A percentile compares a stretch with the other conserved stretches of the same genome.
phyloP scores from a whole-genome alignment of 2,329 filamentous ascomycete species.

The Trichoderma oligosporum region DNA sequence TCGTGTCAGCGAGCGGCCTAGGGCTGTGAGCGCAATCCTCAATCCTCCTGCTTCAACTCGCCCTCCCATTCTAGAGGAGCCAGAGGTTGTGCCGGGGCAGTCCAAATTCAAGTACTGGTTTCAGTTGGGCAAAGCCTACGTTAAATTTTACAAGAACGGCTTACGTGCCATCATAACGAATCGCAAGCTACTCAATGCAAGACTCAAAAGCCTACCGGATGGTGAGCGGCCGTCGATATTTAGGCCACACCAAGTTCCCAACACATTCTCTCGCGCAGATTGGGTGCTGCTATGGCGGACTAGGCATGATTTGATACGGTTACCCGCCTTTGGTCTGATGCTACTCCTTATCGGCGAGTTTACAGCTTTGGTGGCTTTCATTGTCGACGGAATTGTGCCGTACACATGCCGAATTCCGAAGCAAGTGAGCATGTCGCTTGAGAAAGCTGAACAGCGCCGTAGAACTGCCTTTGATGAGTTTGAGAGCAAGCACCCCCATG shows the following conservation, averaged over 20 bases:
- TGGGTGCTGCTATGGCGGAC: conserved; percentile 68
- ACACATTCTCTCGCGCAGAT: conserved; percentile 55
- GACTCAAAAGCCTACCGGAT: conserved; percentile 42
- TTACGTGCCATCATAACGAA: conserved; percentile 72
- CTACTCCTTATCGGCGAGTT: conserved; percentile 80
- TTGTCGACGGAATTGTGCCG: conserved; percentile 68
- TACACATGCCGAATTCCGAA: conserved; percentile 77
- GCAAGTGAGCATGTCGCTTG: conserved; percentile 60
- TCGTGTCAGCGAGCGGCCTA: conserved; percentile 26
- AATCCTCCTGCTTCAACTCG: conserved; percentile 73
- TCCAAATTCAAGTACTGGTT: conserved; percentile 48
- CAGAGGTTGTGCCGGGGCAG: conserved; percentile 43
- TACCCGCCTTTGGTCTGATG: conserved; percentile 74
- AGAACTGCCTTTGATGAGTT: conserved; percentile 45
- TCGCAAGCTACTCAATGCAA: conserved; percentile 47
- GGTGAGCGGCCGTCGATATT: conserved; percentile 50
- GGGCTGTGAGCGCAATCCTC: conserved; percentile 40
- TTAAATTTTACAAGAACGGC: conserved; percentile 83
- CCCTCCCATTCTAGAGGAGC: conserved; percentile 64
- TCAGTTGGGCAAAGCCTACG: conserved; percentile 68
- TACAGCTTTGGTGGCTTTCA: conserved; percentile 73
- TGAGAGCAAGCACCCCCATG: conserved; percentile 33
- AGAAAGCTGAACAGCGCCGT: conserved; percentile 53
- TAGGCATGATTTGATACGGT: conserved; percentile 66
- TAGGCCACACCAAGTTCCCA: conserved; percentile 33